Evolutionary conservation across 2,329 filamentous ascomycete species (phyloP), one percentile per base, ranked within the genome.

Genomic region (Cytospora piceae): DNA sequence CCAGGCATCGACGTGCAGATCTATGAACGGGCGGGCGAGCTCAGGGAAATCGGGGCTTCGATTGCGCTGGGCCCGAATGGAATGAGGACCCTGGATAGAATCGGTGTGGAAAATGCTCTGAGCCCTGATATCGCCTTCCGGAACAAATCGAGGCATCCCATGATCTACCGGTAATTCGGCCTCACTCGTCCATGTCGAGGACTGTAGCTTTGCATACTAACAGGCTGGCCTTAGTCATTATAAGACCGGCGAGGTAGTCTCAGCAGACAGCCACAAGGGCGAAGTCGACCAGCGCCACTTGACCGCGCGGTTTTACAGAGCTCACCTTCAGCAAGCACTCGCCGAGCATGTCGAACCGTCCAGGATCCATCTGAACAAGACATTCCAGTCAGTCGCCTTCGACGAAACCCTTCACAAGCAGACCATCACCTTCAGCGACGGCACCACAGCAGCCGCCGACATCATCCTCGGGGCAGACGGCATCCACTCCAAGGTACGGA

Each of bases 61-160:
- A 81, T 83, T 22, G 82, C 80, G 1, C 74, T 84, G 5, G 83
- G 83, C 2, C 82, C 82, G 1, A 85, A 85, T 71, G 83, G 83
- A 0, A 77, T 85, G 73, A 78, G 80, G 46, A 82, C 82, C 0
- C 72, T 86, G 54, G 80, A 84, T 53, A 79, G 79, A 27, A 78
- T 84, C 0, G 83, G 83, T 5, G 80, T 83, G 17, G 63, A 79
- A 46, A 79, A 80, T 65, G 82, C 81, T 1, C 73, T 84, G 9
- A 72, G 74, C 1, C 77, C 79, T 12, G 73, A 75, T 29, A 69
- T 81, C 7, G 77, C 76, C 0, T 80, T 78, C 58, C 76, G 80
- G 61, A 72, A 81, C 70, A 72, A 76, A 69, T 78, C 77, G 9
- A 77, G 75, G 1, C 75, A 73, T 29, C 80, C 80, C 0, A 82